Base-by-base conservation (phyloP, 441 rosid species). In the Francoa sonchifolia region DNA sequence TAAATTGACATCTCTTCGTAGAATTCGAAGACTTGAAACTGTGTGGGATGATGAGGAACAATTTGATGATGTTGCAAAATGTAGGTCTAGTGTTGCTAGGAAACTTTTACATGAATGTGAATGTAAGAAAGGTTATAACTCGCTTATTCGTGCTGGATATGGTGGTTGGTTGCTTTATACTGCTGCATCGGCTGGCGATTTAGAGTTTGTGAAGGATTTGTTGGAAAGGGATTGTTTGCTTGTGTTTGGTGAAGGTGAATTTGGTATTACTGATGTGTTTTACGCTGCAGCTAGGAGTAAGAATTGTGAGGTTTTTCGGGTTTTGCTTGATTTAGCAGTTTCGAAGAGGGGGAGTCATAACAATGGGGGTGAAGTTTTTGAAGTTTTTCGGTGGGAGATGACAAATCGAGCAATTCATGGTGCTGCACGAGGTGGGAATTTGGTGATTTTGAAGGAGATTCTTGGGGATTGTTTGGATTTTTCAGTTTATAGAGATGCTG, bases 101-200 rank as follows among this genome's bases (percentile, higher is more conserved):
- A 70, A 62, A 37, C 73, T 90, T 11, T 52, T 82, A 9, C 57
- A 44, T 2, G 74, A 72, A 21, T 59, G 73, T 20, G 72, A 89
- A 53, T 57, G 47, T 11, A 57, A 61, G 33, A 47, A 39, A 32
- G 68, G 82, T 27, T 55, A 54, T 27, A 85, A 85, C 40, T 62
- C 83, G 2, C 77, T 90, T 16, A 66, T 90, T 27, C 67, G 93
- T 59, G 89, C 94, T 14, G 94, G 98, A 0, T 85, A 90, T 57
- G 98, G 98, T 1, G 98, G 98, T 2, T 90, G 98, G 98, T 62
- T 90, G 1, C 43, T 90, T 12, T 90, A 90, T 70, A 85, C 95
- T n/a, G 98, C 94, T 10, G 94, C 94, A 27, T 82, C 96, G 20
- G 95, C 96, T 42, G 90, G 98, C 19, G 96, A 90, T 50, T 42